Evolutionary conservation across 108 stramenopile genomes (phyloP), one percentile per base, ranked within the genome.

Genomic region (Nannochloropsis gaditana): DNA sequence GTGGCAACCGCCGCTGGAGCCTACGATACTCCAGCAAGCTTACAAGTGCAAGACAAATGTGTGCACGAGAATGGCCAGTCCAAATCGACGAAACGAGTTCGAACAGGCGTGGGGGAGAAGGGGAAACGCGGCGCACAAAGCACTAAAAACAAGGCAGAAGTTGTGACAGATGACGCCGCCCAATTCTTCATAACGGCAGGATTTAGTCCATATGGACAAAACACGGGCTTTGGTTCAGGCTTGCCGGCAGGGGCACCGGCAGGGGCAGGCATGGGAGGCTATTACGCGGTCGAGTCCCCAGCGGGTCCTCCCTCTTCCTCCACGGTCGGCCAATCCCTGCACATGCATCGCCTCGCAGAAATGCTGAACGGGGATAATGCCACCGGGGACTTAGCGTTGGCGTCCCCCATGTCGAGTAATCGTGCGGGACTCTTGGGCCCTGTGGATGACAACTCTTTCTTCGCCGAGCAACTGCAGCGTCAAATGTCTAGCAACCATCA

Each of bases 181-280:
- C 59, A 4, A n/a, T 73, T n/a, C 59, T n/a, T 73, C 15, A n/a
- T n/a, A 2, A 0, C 59, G 15, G 19, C n/a, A 8, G 59, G 19
- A n/a, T 15, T 73, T 73, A 15, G 19, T 73, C 59, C 15, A 73
- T 73, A n/a, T 6, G n/a, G 8, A n/a, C 8, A 73, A n/a, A 73
- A n/a, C 2, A 73, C 2, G n/a, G 15, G n/a, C 59, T n/a, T 73
- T 6, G 19, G 8, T 73, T 2, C 59, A 5, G 59, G 59, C 2
- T 6, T 31, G 31, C 31, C 31, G 31, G 31, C 31, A 31, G 31
- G 31, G 31, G 59, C 59, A 15, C 15, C n/a, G 15, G 59, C 59
- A n/a, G 59, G 19, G 59, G 59, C 59, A 15, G 59, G 59, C 19
- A 73, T 73, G 59, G 59, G 59, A n/a, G 59, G 59, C n/a, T 73